Base-by-base conservation (phyloP, 2,329 filamentous ascomycete species). In the Hypoxylon sp. region DNA sequence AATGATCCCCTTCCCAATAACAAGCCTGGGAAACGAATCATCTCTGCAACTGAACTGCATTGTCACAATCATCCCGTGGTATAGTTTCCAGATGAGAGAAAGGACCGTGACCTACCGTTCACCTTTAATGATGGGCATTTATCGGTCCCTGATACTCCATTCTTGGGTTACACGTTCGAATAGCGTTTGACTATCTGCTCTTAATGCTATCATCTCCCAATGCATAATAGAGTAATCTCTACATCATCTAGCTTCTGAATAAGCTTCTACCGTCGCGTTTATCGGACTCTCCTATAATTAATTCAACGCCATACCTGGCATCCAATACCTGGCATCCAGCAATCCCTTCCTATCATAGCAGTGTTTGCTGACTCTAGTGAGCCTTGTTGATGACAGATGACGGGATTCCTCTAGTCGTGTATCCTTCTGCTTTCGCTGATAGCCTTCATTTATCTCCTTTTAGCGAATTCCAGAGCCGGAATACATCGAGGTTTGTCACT, bases 51-150 rank as follows among this genome's bases (percentile, higher is more conserved):
- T 50, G 22, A 8, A 26, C 26, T 50, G 55, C 55, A 59, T 47
- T 50, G 55, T 50, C 55, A 50, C 46, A 19, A 50, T 14, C 46
- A n/a, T 31, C 46, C 46, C 29, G 44, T 31, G 31, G 35, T 46
- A 59, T 59, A 19, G 24, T 13, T 22, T 59, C 51, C 39, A 50
- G 55, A 39, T 55, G 51, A 55, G 42, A 53, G 42, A 53, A 57
- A 47, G 22, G 31, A 33, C 51, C 51, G 31, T 55, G 26, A 55
- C 29, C 35, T 29, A 9, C 33, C 47, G 55, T 33, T 50, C 46
- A 26, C 31, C n/a, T 39, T 54, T 29, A 31, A 59, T 17, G 39
- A 50, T 46, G 55, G 3, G 4, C 44, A 50, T 14, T 50, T 13
- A 2, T 29, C 22, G 19, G 19, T 39, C 39, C 9, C 26, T 11